Conservation (phyloP, 176 grass and related monocot genomes). For the Rhynchospora pubera region DNA sequence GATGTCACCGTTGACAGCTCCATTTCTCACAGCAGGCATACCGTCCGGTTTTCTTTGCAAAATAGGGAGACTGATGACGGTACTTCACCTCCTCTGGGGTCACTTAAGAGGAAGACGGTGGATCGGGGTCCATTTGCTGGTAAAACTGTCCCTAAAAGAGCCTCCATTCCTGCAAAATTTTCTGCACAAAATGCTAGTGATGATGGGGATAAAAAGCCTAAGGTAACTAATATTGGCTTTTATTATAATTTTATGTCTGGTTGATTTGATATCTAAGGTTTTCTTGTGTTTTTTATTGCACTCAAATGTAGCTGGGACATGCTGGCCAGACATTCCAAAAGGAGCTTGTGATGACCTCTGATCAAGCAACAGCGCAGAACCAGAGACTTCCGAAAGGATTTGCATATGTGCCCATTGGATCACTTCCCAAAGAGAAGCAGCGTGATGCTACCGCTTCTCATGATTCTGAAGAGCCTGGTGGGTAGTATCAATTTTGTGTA, state of each 20-base stretch:
- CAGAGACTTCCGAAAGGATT: slow-evolving; percentile 90
- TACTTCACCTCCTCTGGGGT: slow-evolving; percentile 50
- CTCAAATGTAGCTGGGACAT: slow-evolving; percentile 30
- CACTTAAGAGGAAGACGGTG: slow-evolving; percentile 68
- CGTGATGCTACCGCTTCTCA: slow-evolving; percentile 39
- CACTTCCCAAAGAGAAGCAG: slow-evolving; percentile 77
- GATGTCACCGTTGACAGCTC: slow-evolving; percentile 90
- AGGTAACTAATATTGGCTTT: slow-evolving; percentile 51
- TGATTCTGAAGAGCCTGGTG: slow-evolving; percentile 69
- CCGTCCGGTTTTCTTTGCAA: slow-evolving; percentile 58
- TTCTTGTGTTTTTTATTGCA: slow-evolving; percentile 13
- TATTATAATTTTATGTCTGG: slow-evolving; percentile 13
- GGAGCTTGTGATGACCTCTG: slow-evolving; percentile 86
- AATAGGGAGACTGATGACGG: slow-evolving; percentile 61
- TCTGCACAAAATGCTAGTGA: slow-evolving; percentile 35
- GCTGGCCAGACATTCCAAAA: slow-evolving; percentile 65
- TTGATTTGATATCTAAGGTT: slow-evolving; percentile 11
- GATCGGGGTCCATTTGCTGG: slow-evolving; percentile 61
- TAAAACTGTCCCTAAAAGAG: slow-evolving; percentile 63
- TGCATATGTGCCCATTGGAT: slow-evolving; percentile 80
- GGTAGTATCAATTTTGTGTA: slow-evolving; percentile 48
- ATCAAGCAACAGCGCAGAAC: slow-evolving; percentile 83
- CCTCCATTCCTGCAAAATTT: slow-evolving; percentile 25
- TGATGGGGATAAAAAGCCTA: slow-evolving; percentile 58
- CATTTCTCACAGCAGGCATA: slow-evolving; percentile 60